phyloP scores from a whole-genome alignment of 75 land plant genomes.

The Pinus taeda region DNA sequence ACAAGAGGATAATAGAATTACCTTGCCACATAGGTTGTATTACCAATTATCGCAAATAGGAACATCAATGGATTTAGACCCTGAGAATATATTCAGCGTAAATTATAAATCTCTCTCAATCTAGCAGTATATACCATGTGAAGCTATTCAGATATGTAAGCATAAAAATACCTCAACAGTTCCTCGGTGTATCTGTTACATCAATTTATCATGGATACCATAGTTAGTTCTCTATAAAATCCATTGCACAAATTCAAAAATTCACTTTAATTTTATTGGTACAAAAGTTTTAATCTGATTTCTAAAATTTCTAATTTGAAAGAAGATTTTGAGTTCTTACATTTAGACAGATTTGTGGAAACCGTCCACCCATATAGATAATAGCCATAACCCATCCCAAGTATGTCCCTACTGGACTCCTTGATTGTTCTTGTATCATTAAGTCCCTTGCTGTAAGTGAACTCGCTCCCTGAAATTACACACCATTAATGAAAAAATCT shows the following conservation, averaged over 20 bases:
- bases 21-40: conserved; percentile 89
- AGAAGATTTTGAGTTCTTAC: conserved; percentile 23
- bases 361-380: conserved; percentile 83
- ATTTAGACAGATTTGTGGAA: conserved; percentile 77
- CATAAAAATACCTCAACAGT: conserved; percentile 56
- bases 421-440: conserved; percentile 6
- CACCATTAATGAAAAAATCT: not conserved
- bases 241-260: not conserved
- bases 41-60: conserved; percentile 72
- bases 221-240: not conserved
- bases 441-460: not conserved
- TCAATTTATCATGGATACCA: not conserved
- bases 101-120: too few relatives aligned
- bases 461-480: conserved; percentile 1
- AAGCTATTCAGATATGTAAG: not conserved
- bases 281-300: not conserved
- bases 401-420: conserved; percentile 26
- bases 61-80: conserved; percentile 95
- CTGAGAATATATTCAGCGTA: conserved; percentile 19
- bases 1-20: conserved; percentile 13
- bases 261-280: not conserved
- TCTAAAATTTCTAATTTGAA: not conserved
- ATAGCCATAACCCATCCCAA: conserved; percentile 80
- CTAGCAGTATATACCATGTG: too few relatives aligned
- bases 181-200: conserved; percentile 54